Conservation (phyloP, 179 eudicot species). For the Actinidia arguta region DNA sequence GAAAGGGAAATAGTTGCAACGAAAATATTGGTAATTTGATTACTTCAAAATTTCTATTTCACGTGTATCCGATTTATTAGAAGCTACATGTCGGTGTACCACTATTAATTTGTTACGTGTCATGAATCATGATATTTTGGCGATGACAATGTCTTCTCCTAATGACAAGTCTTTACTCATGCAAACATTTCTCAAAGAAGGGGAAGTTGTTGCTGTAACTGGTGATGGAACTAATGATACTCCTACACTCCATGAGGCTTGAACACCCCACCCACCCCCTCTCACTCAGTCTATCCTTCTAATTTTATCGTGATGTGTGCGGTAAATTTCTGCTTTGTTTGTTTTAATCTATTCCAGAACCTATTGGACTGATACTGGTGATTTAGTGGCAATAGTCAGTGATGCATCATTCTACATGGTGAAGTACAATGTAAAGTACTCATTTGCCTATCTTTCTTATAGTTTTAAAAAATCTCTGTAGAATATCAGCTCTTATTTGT, state of each 20-base stretch:
- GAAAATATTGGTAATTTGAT: slow-evolving; percentile 56
- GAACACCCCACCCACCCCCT: neutral
- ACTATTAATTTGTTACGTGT: slow-evolving; percentile 7
- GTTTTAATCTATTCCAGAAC: slow-evolving; percentile 52
- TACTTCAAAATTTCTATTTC: neutral
- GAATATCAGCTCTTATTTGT: slow-evolving; percentile 4
- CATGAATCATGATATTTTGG: slow-evolving; percentile 45
- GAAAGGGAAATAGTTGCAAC: slow-evolving; percentile 69
- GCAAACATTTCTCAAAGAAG: slow-evolving; percentile 79
- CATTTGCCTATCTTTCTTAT: neutral
- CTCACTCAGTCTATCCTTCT: neutral
- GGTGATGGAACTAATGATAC: slow-evolving; percentile 99
- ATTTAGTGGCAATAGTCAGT: slow-evolving; percentile 94
- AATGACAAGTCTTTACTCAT: slow-evolving; percentile 89
- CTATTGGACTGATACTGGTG: slow-evolving; percentile 99
- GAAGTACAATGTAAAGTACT: slow-evolving; percentile 78
- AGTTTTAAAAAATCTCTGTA: neutral
- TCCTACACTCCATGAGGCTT: slow-evolving; percentile 98
- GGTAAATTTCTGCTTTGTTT: too few relatives aligned
- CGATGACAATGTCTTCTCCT: slow-evolving; percentile 99
- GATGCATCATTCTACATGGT: slow-evolving; percentile 95
- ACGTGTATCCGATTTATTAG: too few relatives aligned
- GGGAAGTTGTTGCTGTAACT: slow-evolving; percentile 95
- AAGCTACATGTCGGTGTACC: neutral
- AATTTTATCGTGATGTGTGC: too few relatives aligned